Evolutionary conservation across 129 eudicot genomes (phyloP), one percentile per base, ranked within the genome.

Genomic region (Lonicera japonica): DNA sequence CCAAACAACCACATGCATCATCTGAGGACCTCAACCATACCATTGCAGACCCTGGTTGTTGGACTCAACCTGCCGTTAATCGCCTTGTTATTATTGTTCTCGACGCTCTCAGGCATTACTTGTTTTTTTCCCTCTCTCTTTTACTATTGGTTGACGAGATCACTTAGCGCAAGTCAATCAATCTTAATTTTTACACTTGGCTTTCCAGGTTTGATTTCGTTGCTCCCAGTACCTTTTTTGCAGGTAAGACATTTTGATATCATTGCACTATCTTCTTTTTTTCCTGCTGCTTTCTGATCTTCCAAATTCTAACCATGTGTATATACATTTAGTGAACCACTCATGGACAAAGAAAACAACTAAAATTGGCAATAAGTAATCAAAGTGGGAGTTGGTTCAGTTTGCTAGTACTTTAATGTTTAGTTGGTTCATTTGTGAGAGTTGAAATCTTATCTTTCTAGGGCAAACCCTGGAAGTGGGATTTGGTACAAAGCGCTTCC

Each of bases 191-290:
- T 55, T 15, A 11, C 5, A 21, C 40, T 21, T 61, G 41, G 12
- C 34, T 54, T 71, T 72, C 58, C 58, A 91, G 98, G 85, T 82
- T 92, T 77, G 98, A 92, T 78, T 92, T 92, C 72, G 95, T 87
- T 45, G 96, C 98, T 58, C 98, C 98, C 7, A 87, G 96, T 56
- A 64, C 95, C 13, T 87, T 87, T 62, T 92, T 84, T 45, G 58
- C 76, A 73, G 96, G 96, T 74, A 56, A 60, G 73, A 51, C 13
- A 38, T 59, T 73, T 43, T 43, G 36, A 29, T 29, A 29, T 6
- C 36, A 29, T 29, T 29, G 6, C 6, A 29, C 36, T 29, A 29
- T 29, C 6, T 29, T n/a, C n/a, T n/a, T n/a, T n/a, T n/a, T n/a
- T 29, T 29, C 6, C 6, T 29, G 36, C 36, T 29, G 4, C 36